Percentiles rank a stretch among this genome's conserved stretches.
These are phyloP conservation scores for Cyclocybe cylindracea DNA, from an alignment of 768 basidiomycete species.

Conservation along the genomic window DNA sequence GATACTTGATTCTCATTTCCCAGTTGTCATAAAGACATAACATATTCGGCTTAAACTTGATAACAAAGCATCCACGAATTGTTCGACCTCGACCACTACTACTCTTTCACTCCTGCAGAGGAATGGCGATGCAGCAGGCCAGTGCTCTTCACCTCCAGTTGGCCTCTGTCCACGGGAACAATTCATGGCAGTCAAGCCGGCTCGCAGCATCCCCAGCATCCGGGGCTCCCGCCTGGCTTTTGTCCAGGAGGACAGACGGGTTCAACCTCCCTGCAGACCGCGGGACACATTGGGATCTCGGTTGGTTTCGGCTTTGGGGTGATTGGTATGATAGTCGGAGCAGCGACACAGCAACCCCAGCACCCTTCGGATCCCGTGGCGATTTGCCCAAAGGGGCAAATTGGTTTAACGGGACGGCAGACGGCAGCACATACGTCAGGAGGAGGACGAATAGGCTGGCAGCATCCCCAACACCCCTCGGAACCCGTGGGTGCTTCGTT, in stretches of 20 bases:
- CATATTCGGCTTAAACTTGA: too few relatives aligned
- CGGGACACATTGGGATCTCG: background rate
- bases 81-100: too few relatives aligned
- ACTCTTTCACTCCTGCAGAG: too few relatives aligned
- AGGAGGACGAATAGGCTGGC: background rate
- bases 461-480: conserved; percentile 20
- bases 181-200: background rate
- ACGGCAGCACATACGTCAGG: background rate
- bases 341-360: conserved; percentile 13
- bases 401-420: conserved; percentile 5
- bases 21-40: too few relatives aligned
- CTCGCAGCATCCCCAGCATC: conserved; percentile 1
- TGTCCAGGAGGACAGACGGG: background rate
- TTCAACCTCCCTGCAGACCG: background rate
- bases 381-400: conserved; percentile 3
- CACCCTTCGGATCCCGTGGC: conserved; percentile 9
- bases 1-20: too few relatives aligned
- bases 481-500: conserved; percentile 11
- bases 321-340: background rate
- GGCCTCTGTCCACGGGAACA: background rate
- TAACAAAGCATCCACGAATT: too few relatives aligned
- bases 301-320: background rate
- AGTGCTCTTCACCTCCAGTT: background rate
- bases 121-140: background rate
- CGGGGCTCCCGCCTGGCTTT: background rate